These are phyloP conservation scores for Metschnikowia picachoensis DNA, from an alignment of 805 yeast genomes.

Conservation along the genomic window DNA sequence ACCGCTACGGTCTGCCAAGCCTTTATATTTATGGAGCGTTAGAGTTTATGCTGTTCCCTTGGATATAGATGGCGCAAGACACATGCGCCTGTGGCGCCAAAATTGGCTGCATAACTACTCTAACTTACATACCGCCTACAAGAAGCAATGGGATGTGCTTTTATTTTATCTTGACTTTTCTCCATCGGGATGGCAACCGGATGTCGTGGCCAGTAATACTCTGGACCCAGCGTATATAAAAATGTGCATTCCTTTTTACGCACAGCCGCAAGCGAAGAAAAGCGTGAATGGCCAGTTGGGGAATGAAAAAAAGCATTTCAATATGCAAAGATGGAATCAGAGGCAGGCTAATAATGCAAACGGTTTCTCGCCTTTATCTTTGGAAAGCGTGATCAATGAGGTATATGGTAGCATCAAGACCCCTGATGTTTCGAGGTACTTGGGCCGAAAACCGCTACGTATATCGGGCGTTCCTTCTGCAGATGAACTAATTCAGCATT, in stretches of 20 bases:
- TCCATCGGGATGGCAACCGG: slow-evolving; percentile 32
- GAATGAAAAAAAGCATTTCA: too few species aligned
- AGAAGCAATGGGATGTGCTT: slow-evolving; percentile 31
- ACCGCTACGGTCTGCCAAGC: too few species aligned
- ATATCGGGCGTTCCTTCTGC: slow-evolving; percentile 14
- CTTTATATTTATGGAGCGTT: slow-evolving; percentile 22
- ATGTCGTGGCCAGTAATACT: background rate
- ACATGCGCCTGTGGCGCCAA: slow-evolving; percentile 27
- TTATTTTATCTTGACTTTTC: slow-evolving; percentile 43
- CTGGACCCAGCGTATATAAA: background rate
- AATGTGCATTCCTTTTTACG: background rate
- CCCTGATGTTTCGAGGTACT: slow-evolving; percentile 7
- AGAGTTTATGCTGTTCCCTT: slow-evolving; percentile 48
- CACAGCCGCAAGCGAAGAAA: background rate
- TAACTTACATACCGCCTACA: slow-evolving; percentile 22
- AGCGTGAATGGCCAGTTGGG: slow-evolving; percentile 7
- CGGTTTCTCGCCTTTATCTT: slow-evolving; percentile 11
- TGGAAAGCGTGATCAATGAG: slow-evolving; percentile 18
- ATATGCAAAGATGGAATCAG: slow-evolving; percentile 5
- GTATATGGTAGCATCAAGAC: slow-evolving; percentile 9
- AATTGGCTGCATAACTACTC: slow-evolving; percentile 23
- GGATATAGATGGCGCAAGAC: slow-evolving; percentile 36
- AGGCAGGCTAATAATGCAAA: slow-evolving; percentile 1
- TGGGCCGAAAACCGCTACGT: background rate
- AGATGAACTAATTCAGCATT: slow-evolving; percentile 11